A percentile compares a stretch with the other conserved stretches of the same genome.
These are phyloP conservation scores for Diaporthe helianthi DNA, from an alignment of 2,329 filamentous ascomycete genomes.

Conservation along the genomic window DNA sequence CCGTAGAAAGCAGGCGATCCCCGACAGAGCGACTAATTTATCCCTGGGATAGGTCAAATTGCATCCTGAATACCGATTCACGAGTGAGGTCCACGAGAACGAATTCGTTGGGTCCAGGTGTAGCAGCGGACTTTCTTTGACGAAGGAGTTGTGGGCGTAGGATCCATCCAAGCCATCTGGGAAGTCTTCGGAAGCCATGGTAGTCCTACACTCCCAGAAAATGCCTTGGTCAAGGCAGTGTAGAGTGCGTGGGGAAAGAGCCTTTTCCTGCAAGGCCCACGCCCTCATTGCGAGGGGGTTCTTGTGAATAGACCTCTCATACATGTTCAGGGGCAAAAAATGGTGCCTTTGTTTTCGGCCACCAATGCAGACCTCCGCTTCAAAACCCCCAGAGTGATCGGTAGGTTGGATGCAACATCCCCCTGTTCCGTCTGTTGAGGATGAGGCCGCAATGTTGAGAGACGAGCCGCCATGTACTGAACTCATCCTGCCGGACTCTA, in stretches of 20 bases:
- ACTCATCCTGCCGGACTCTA: neutral
- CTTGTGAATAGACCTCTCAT: neutral
- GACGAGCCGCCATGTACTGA: neutral
- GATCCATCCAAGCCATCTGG: neutral
- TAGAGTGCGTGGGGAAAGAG: neutral
- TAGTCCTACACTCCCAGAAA: neutral
- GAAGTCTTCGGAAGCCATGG: neutral
- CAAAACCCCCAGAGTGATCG: neutral
- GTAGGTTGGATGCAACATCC: neutral
- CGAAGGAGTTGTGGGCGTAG: neutral
- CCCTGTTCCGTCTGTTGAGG: neutral
- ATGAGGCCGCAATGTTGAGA: neutral
- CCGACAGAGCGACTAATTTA: neutral
- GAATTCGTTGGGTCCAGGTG: too few species aligned
- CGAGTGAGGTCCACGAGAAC: neutral
- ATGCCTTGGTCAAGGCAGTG: neutral
- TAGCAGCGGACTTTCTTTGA: rapidly evolving
- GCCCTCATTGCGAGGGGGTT: neutral
- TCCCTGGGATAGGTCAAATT: neutral
- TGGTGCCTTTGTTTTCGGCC: neutral
- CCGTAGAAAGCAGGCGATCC: neutral
- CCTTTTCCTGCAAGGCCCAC: neutral
- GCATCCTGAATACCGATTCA: neutral
- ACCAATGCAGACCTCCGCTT: neutral
- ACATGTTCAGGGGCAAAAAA: neutral